Base-by-base conservation (phyloP, 306 rosid species). In the Cicer bijugum region DNA sequence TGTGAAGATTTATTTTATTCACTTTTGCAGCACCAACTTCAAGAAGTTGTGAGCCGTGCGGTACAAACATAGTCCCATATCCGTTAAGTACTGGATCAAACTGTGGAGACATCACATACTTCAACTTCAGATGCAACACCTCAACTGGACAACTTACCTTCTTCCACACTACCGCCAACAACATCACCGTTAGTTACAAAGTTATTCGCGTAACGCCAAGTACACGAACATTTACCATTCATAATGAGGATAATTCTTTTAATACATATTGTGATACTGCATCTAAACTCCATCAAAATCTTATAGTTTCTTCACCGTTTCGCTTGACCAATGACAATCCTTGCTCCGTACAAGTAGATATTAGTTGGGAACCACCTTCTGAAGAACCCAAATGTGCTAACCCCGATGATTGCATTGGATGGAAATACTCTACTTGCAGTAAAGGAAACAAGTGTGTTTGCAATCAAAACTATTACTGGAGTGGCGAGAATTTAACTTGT, bases 71-170 rank as follows among this genome's bases (percentile, higher is more conserved):
- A 2, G 77, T 89, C 12, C 91, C 91, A 44, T 89, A 87, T 81
- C 91, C 94, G 0, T 44, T 85, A 4, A 85, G 88, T 62, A 87
- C 81, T 0, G 12, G 75, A 14, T 20, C 14, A 16, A 51, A 56
- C 28, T 89, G 88, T 50, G 91, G 91, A 12, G 86, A 87, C 17
- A 73, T 82, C 2, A 1, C 1, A 55, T 86, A 83, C 79, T 17
- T 0, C 57, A 39, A 66, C n/a, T 81, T 89, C 44, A 11, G 2
- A 0, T 89, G 91, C 23, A 3, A 9, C 72, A 0, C 0, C 6
- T n/a, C 8, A 2, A 47, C 35, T 0, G 78, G 76, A 9, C 39
- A 66, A 2, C 11, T 86, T 44, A 81, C 5, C 40, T 89, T 86
- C 33, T 28, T 2, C 78, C 2, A 6, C 37, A 10, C 2, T 9